Evolutionary conservation across 2,329 filamentous ascomycete species (phyloP), one percentile per base, ranked within the genome.

Genomic region (Biscogniauxia marginata): DNA sequence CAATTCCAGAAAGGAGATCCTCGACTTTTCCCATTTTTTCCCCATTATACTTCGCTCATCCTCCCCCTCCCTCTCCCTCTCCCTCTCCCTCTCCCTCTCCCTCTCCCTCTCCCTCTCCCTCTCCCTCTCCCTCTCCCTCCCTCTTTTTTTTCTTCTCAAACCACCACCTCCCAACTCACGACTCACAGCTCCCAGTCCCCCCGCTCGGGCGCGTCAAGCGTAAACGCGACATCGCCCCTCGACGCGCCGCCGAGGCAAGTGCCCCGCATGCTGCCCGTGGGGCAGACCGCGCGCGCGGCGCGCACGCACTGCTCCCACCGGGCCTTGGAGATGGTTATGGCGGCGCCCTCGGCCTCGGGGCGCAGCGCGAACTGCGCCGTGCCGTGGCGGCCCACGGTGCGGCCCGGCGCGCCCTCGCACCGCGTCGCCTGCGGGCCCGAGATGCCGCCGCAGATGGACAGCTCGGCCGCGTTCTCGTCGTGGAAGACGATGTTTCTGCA

Each of bases 221-320:
- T 71, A 57, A 82, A 80, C 52, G 65, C 69, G 6, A 81, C 74
- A 60, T 81, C 71, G 30, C 79, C 79, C 18, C 59, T 72, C 45
- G 73, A 77, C 24, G 77, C 79, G 4, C 78, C 80, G 13, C 79
- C 79, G 5, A 73, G 65, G 65, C 80, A 83, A 1, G 74, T 75
- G 22, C 71, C 77, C 43, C 67, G 71, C 65, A 81, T 71, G 57
- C 76, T 80, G 18, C 79, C 79, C 7, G 75, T 78, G 19, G 78
- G 79, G 65, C 80, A 83, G 47, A 76, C 74, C 56, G 78, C 76
- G 54, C 77, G 68, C 49, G 81, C 82, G 16, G 82, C 81, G 44
- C 78, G 74, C 51, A 84, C 75, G 65, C 82, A 84, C 50, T 75
- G 72, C 68, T 83, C 78, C 80, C 81, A 82, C 21, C 75, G 71